Evolutionary conservation across 163 green algal species (phyloP).

Genomic region (Chlorella variabilis): DNA sequence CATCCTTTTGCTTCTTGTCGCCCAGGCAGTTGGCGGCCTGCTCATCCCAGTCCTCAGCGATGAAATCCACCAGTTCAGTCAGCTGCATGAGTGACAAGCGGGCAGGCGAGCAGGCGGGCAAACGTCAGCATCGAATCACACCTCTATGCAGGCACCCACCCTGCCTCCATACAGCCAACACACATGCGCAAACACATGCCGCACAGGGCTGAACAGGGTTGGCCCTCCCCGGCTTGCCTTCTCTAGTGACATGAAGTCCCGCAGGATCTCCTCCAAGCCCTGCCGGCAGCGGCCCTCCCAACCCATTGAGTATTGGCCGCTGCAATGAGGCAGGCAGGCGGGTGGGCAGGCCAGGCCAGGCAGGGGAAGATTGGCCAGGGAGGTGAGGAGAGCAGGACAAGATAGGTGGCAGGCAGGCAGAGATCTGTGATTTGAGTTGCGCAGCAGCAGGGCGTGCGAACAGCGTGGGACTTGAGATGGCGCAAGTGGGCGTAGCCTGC

Average conservation of each 20-base stretch:
- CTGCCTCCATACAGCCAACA: neutral
- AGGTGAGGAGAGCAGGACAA: no score
- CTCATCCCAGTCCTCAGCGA: no score
- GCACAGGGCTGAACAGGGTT: no score
- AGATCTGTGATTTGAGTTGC: neutral
- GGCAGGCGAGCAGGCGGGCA: neutral
- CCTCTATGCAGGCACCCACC: no score
- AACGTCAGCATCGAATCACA: no score
- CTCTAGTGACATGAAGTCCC: neutral
- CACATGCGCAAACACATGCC: no score
- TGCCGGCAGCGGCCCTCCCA: constrained; percentile 12
- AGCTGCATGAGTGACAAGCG: neutral
- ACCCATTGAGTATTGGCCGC: neutral
- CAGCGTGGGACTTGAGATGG: neutral
- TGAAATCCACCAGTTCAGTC: no score
- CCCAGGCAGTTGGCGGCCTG: no score
- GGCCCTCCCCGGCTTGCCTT: neutral
- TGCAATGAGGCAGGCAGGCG: neutral
- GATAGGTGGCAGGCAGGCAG: neutral
- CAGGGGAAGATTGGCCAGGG: no score
- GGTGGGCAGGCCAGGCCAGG: no score
- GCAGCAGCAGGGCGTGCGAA: neutral
- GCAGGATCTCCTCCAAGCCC: constrained; percentile 17
- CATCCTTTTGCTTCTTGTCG: neutral
- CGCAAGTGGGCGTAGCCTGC: neutral